Conservation (phyloP, 768 basidiomycete genomes). For the Postia placenta region DNA sequence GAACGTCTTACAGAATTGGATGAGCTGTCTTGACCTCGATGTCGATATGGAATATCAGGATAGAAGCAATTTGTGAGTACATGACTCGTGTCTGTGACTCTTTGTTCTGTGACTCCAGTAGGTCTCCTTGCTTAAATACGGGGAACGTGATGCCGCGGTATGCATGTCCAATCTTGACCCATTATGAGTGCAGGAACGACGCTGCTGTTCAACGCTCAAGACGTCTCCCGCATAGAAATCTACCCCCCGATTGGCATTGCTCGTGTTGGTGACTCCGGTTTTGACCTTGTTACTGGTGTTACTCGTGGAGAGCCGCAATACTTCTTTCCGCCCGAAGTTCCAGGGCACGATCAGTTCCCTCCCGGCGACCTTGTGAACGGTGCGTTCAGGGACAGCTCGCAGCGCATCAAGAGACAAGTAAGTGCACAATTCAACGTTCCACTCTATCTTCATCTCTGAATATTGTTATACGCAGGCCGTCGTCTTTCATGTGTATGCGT, state of each 20-base stretch:
- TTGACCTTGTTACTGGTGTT: conserved; percentile 5
- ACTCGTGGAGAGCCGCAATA: conserved; percentile 8
- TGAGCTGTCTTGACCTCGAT: too few species aligned
- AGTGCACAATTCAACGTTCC: conserved; percentile 12
- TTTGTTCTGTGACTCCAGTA: too few species aligned
- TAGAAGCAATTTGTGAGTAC: too few species aligned
- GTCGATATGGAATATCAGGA: too few species aligned
- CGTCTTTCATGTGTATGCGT: conserved; percentile 29
- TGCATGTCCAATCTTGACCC: too few species aligned
- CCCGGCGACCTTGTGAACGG: not conserved
- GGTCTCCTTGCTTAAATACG: too few species aligned
- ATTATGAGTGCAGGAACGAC: not conserved
- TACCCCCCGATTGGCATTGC: conserved; percentile 31
- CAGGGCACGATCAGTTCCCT: conserved; percentile 18
- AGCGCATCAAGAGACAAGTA: conserved; percentile 25
- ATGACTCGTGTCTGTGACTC: too few species aligned
- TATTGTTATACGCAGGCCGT: conserved; percentile 19
- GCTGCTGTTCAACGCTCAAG: conserved; percentile 1
- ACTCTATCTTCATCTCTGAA: too few species aligned
- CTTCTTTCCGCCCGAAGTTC: conserved; percentile 25
- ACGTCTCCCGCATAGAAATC: conserved; percentile 20
- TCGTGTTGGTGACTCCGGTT: conserved; percentile 27
- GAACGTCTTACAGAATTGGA: too few species aligned
- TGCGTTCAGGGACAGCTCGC: conserved; percentile 17
- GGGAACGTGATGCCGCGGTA: too few species aligned